Percentiles rank a stretch among this genome's conserved stretches.
Conservation (phyloP, 139 green algal species). For the Chlamydomonas asymmetrica region DNA sequence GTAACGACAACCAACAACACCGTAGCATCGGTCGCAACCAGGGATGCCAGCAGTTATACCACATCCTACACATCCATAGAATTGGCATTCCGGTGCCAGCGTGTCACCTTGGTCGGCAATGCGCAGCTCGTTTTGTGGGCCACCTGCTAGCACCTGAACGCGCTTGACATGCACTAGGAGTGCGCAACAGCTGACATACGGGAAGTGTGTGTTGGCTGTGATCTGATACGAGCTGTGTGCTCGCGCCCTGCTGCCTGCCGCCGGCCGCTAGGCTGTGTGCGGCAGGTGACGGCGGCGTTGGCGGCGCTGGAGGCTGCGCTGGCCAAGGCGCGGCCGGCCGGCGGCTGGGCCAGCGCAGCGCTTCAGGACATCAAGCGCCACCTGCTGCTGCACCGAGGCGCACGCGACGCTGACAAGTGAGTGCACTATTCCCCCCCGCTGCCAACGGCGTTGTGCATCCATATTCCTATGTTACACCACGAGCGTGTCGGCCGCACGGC, state of each 20-base stretch:
- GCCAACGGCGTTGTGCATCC: neutral
- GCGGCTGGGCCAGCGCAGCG: constrained; percentile 7
- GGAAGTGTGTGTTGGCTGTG: neutral
- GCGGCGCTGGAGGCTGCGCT: neutral
- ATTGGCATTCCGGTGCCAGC: too few species aligned
- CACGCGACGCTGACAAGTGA: neutral
- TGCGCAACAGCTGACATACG: neutral
- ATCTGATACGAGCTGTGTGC: neutral
- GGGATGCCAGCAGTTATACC: neutral
- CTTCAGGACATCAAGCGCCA: neutral
- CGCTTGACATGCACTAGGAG: neutral
- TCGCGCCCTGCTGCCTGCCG: too few species aligned
- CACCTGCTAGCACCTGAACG: neutral
- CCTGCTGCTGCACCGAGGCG: neutral
- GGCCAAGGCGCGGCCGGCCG: neutral
- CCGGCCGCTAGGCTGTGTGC: neutral
- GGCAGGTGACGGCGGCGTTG: neutral
- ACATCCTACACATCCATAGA: neutral
- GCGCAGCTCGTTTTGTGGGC: neutral
- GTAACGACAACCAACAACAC: neutral
- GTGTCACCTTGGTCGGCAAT: neutral
- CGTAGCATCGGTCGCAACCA: neutral
- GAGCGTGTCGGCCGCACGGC: neutral
- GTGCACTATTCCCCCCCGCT: too few species aligned
- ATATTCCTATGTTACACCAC: neutral